Conservation (phyloP, 306 rosid species). For the Malus orientalis region DNA sequence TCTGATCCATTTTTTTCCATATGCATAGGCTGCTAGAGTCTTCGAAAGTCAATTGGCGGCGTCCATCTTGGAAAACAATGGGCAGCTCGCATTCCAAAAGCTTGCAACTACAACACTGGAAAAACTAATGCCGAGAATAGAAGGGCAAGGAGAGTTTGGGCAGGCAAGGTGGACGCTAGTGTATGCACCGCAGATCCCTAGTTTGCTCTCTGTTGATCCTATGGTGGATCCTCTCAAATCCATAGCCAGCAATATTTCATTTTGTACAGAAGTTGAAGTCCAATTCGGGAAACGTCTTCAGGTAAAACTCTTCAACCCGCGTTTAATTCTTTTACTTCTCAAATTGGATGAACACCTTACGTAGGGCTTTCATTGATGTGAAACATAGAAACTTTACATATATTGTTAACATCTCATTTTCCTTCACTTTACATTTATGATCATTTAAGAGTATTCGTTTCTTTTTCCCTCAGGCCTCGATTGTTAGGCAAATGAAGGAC, state of each 20-base stretch:
- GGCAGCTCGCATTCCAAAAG: conserved; percentile 67
- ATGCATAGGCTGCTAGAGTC: conserved; percentile 64
- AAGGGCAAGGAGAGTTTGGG: conserved; percentile 87
- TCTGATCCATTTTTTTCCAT: not conserved
- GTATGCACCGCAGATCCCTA: conserved; percentile 83
- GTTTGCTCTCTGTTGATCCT: conserved; percentile 48
- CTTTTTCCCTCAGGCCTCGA: conserved; percentile 47
- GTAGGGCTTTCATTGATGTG: too few relatives aligned
- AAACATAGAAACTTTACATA: not conserved
- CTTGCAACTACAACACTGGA: conserved; percentile 83
- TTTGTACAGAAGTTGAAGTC: conserved; percentile 83
- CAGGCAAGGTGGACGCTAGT: conserved; percentile 85
- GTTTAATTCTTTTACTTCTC: not conserved
- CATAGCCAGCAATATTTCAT: conserved; percentile 66
- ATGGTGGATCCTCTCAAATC: conserved; percentile 64
- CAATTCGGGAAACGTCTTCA: conserved; percentile 94
- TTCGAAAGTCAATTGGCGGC: conserved; percentile 73
- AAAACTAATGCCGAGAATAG: conserved; percentile 90
- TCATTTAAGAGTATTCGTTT: not conserved
- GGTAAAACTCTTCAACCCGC: conserved; percentile 33
- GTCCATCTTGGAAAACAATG: conserved; percentile 58
- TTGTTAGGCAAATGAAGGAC: conserved; percentile 87
- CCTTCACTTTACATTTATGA: not conserved
- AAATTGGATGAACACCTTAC: not conserved
- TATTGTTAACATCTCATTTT: not conserved